phyloP scores from a whole-genome alignment of 495 filamentous ascomycete genomes.

The Penicillium coffeae region DNA sequence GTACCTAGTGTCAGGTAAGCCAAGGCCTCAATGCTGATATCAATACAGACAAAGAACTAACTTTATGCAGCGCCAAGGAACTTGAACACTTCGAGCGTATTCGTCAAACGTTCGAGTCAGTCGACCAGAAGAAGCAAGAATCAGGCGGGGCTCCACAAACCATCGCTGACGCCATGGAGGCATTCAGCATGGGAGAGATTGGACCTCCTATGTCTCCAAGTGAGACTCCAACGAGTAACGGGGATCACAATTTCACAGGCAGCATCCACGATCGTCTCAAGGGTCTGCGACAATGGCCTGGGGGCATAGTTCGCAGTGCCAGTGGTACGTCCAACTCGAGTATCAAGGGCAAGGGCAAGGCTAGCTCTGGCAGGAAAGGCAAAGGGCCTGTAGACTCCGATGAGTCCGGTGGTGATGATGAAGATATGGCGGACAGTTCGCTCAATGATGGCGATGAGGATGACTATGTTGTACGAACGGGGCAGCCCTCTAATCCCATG shows the following conservation, averaged over 20 bases:
- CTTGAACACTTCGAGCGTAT: constrained; percentile 88
- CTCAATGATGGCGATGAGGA: constrained; percentile 43
- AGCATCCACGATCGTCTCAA: constrained; percentile 26
- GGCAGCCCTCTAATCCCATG: constrained; percentile 31
- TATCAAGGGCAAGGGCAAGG: constrained; percentile 40
- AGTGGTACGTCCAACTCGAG: constrained; percentile 27
- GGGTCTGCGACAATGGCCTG: constrained; percentile 28
- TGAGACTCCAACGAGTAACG: constrained; percentile 30
- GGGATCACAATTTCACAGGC: constrained; percentile 19
- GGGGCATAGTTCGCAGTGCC: constrained; percentile 23
- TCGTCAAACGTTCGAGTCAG: constrained; percentile 70
- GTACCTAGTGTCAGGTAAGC: constrained; percentile 79
- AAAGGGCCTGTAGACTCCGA: constrained; percentile 32
- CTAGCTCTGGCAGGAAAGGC: constrained; percentile 40
- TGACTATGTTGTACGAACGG: constrained; percentile 45
- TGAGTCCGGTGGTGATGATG: constrained; percentile 10
- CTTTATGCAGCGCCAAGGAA: constrained; percentile 68
- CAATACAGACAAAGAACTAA: constrained; percentile 18
- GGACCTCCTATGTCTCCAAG: constrained; percentile 4
- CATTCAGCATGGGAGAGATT: constrained; percentile 27
- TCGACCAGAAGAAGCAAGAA: constrained; percentile 39
- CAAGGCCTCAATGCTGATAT: not conserved
- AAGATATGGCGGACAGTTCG: constrained; percentile 8
- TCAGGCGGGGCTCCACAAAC: constrained; percentile 29
- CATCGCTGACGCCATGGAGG: constrained; percentile 38